phyloP scores from a whole-genome alignment of 2,329 filamentous ascomycete genomes.

The Stemphylium beticola region DNA sequence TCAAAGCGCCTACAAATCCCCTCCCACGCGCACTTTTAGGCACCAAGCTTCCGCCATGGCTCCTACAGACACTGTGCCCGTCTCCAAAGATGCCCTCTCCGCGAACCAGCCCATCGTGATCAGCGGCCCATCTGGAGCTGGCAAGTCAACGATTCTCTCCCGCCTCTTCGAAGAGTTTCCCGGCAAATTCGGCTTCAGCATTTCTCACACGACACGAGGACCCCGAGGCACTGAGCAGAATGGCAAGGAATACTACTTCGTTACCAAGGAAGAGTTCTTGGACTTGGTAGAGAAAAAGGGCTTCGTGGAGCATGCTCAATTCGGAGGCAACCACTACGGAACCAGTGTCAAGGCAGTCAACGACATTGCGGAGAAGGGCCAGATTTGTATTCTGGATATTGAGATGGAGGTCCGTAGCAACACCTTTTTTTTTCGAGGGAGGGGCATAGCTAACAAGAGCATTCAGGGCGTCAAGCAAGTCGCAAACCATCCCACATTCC shows the following conservation, averaged over 20 bases:
- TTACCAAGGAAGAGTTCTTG: slow-evolving; percentile 58
- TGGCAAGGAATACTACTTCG: slow-evolving; percentile 80
- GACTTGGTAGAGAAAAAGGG: slow-evolving; percentile 64
- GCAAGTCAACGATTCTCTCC: slow-evolving; percentile 81
- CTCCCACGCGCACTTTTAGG: slow-evolving; percentile 11
- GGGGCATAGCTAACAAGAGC: not conserved
- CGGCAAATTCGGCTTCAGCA: slow-evolving; percentile 68
- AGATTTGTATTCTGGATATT: slow-evolving; percentile 86
- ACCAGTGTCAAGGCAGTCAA: slow-evolving; percentile 81
- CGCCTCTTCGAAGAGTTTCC: slow-evolving; percentile 71
- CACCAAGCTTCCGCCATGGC: slow-evolving; percentile 31
- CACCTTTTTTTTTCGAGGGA: not conserved
- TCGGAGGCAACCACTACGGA: slow-evolving; percentile 86
- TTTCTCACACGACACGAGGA: slow-evolving; percentile 76
- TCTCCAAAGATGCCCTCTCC: slow-evolving; percentile 27
- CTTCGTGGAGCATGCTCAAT: slow-evolving; percentile 88
- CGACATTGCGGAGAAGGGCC: slow-evolving; percentile 72
- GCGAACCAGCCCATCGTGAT: slow-evolving; percentile 69
- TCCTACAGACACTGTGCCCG: slow-evolving; percentile 22
- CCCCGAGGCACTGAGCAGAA: slow-evolving; percentile 77
- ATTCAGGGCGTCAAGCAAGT: slow-evolving; percentile 86
- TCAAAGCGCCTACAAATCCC: slow-evolving; percentile 3
- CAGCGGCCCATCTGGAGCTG: slow-evolving; percentile 78
- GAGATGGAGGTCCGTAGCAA: slow-evolving; percentile 80
- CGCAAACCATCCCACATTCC: slow-evolving; percentile 70